Conservation (phyloP, 1,139 yeast genomes). For the Pichia sp. region DNA sequence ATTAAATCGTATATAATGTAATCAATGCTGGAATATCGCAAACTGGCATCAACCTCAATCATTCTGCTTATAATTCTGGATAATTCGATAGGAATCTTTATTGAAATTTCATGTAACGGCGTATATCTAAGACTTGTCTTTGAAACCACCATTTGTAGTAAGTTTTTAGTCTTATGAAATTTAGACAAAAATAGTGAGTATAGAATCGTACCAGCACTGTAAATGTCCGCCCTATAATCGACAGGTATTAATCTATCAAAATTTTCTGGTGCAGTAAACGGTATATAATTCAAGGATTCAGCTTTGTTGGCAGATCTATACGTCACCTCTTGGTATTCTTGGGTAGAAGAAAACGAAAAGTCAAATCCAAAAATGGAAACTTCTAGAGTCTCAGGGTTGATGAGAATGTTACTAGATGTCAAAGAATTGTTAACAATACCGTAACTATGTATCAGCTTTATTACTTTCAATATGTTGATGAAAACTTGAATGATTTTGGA, state of each 20-base stretch:
- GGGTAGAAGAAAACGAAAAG: constrained; percentile 35
- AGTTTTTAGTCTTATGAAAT: constrained; percentile 36
- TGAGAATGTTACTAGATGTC: constrained; percentile 32
- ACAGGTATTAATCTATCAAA: constrained; percentile 36
- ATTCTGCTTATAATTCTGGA: constrained; percentile 37
- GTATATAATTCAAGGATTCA: constrained; percentile 33
- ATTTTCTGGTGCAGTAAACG: constrained; percentile 47
- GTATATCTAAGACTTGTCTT: constrained; percentile 37
- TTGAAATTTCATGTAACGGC: constrained; percentile 31
- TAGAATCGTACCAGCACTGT: constrained; percentile 42
- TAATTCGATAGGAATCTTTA: constrained; percentile 33
- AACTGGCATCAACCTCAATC: constrained; percentile 35
- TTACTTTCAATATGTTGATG: constrained; percentile 29
- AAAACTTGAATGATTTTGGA: constrained; percentile 30
- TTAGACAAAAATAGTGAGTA: constrained; percentile 41
- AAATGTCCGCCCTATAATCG: constrained; percentile 44
- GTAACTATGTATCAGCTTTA: constrained; percentile 33
- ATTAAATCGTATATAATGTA: constrained; percentile 34
- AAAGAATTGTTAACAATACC: constrained; percentile 46
- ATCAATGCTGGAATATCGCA: constrained; percentile 34
- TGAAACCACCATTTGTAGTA: constrained; percentile 34
- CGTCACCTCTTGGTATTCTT: constrained; percentile 35
- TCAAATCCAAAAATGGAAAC: constrained; percentile 44
- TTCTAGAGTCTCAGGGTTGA: constrained; percentile 25
- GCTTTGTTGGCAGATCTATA: constrained; percentile 27